These are phyloP conservation scores for Sutorius eximius DNA, from an alignment of 1,284 basidiomycete genomes.

Conservation along the genomic window DNA sequence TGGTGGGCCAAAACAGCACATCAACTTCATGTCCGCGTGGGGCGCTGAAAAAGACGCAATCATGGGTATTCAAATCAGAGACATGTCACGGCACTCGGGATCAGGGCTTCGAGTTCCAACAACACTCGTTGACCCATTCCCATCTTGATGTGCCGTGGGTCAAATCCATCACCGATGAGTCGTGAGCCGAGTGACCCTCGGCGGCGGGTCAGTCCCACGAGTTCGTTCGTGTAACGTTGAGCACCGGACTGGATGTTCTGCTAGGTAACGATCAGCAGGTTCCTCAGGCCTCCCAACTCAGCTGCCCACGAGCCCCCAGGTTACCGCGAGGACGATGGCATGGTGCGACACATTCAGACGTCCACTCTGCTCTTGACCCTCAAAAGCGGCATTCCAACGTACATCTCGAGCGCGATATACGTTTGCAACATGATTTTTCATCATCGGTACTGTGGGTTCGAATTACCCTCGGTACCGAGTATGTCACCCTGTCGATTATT, in stretches of 20 bases:
- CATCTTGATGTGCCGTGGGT: background rate
- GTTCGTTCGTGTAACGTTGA: background rate
- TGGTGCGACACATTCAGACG: no score
- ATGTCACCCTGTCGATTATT: no score
- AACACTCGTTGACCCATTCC: background rate
- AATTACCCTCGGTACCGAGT: no score
- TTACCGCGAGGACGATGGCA: background rate
- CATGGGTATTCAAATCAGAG: background rate
- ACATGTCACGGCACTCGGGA: background rate
- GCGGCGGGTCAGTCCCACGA: background rate
- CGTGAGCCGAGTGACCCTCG: background rate
- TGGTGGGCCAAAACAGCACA: no score
- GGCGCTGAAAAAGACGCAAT: no score
- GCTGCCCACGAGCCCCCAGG: background rate
- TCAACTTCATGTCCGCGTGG: no score
- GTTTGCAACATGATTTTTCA: no score
- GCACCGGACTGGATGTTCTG: background rate
- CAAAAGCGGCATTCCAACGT: no score
- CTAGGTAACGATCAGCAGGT: background rate
- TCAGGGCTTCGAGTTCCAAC: background rate
- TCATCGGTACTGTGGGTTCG: no score
- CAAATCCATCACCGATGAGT: background rate
- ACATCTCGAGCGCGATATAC: no score
- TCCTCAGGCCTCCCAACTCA: background rate
- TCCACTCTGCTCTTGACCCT: no score